Percentiles rank a stretch among this genome's conserved stretches.
phyloP scores from a whole-genome alignment of 1,139 yeast genomes.

The Citeromyces siamensis region DNA sequence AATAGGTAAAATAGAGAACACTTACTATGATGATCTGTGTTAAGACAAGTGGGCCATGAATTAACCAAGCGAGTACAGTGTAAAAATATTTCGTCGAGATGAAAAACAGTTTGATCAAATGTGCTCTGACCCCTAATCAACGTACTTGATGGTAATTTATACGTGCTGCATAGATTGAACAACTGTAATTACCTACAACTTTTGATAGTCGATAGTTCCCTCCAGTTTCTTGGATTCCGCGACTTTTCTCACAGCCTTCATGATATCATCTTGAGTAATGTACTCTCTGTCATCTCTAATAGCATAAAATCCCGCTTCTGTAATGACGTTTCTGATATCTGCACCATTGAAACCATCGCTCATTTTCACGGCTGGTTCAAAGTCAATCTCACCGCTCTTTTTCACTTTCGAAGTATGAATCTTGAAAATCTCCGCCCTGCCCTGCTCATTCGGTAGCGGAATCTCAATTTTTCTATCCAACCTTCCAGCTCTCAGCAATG shows the following conservation, averaged over 20 bases:
- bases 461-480: constrained; percentile 96
- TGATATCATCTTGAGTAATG: constrained; percentile 83
- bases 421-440: constrained; percentile 88
- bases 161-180: neutral
- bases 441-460: constrained; percentile 93
- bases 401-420: constrained; percentile 82
- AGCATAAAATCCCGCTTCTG: constrained; percentile 99
- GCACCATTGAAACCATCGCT: constrained; percentile 99
- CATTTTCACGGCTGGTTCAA: constrained; percentile 96
- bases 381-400: constrained; percentile 93
- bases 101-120: too few species aligned
- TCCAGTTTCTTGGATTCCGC: constrained; percentile 96
- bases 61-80: too few species aligned
- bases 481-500: constrained; percentile 95
- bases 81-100: too few species aligned
- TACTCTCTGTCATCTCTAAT: constrained; percentile 96
- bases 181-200: constrained; percentile 29
- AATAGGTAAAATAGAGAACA: too few species aligned
- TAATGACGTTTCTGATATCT: constrained; percentile 91
- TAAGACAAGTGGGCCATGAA: too few species aligned
- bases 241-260: constrained; percentile 97
- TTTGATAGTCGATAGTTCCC: constrained; percentile 90
- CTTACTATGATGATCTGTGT: too few species aligned
- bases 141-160: too few species aligned
- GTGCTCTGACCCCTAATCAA: too few species aligned